Percentiles rank a stretch among this genome's conserved stretches.
Evolutionary conservation across 768 basidiomycete species (phyloP).

Genomic region (Tylopilus intermedius): DNA sequence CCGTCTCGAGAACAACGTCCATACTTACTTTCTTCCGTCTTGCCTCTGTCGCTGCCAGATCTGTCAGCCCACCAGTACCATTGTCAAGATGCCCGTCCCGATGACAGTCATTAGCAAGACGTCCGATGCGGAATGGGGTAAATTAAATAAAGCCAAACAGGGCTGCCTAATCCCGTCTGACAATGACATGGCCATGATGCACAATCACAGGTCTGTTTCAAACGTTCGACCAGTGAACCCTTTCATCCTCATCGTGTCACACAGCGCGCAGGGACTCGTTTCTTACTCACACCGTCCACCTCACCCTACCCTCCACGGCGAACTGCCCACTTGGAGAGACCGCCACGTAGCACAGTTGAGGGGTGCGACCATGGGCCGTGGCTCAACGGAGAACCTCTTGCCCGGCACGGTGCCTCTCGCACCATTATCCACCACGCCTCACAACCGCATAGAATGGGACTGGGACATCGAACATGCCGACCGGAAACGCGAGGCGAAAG

Average conservation of each 20-base stretch:
- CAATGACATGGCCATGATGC: slow-evolving; percentile 8
- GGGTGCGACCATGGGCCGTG: slow-evolving; percentile 12
- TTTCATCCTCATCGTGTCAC: background rate
- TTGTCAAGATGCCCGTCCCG: slow-evolving; percentile 17
- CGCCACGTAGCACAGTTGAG: slow-evolving; percentile 3
- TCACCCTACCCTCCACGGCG: background rate
- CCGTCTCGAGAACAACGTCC: background rate
- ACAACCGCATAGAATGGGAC: slow-evolving; percentile 50
- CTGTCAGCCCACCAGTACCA: background rate
- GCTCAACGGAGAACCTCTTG: background rate
- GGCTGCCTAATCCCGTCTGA: slow-evolving; percentile 14
- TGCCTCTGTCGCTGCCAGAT: background rate
- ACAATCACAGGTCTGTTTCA: slow-evolving; percentile 17
- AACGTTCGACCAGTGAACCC: slow-evolving; percentile 3
- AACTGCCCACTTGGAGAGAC: slow-evolving; percentile 3
- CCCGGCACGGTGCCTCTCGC: slow-evolving; percentile 25
- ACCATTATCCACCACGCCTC: slow-evolving; percentile 2
- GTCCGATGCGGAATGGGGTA: slow-evolving; percentile 7
- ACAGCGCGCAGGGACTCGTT: background rate
- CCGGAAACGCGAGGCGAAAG: slow-evolving; percentile 56
- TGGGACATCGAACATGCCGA: slow-evolving; percentile 72
- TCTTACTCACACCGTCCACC: background rate
- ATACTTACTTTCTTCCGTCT: background rate
- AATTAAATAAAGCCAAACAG: slow-evolving; percentile 30
- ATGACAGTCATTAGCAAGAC: slow-evolving; percentile 7